Conservation (phyloP, 1,284 basidiomycete genomes). For the Earliella scabrosa region DNA sequence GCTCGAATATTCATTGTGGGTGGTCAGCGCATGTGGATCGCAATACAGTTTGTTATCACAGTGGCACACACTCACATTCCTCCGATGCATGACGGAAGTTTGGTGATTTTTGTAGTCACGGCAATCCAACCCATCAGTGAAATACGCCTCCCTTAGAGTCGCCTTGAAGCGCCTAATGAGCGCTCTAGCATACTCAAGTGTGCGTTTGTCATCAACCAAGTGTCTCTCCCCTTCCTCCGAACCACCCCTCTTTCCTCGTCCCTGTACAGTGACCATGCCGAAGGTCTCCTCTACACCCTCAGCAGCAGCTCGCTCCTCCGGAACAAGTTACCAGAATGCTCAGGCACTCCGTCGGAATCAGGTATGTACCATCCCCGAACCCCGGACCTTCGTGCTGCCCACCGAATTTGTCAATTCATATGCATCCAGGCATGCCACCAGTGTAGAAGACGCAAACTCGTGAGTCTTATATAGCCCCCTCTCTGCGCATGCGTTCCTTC, state of each 20-base stretch:
- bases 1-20: no score
- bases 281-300: constrained; percentile 18
- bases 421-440: constrained; percentile 44
- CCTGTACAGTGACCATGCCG: constrained; percentile 21
- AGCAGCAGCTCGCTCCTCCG: constrained; percentile 1
- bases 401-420: neutral
- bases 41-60: no score
- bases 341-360: constrained; percentile 30
- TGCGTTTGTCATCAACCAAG: constrained; percentile 23
- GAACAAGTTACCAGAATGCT: constrained; percentile 19
- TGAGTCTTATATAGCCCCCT: constrained; percentile 50
- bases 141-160: no score
- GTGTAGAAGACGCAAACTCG: constrained; percentile 75
- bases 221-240: neutral
- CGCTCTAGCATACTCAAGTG: no score
- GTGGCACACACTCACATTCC: no score
- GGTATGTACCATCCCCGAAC: constrained; percentile 8
- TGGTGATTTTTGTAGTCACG: no score
- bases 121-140: no score
- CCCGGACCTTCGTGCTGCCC: neutral
- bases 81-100: no score
- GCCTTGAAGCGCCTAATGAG: no score
- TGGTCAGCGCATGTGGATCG: no score
- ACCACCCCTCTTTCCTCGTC: neutral
- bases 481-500: neutral